These are phyloP conservation scores for Claviceps paspali DNA, from an alignment of 2,329 filamentous ascomycete genomes.

Conservation along the genomic window DNA sequence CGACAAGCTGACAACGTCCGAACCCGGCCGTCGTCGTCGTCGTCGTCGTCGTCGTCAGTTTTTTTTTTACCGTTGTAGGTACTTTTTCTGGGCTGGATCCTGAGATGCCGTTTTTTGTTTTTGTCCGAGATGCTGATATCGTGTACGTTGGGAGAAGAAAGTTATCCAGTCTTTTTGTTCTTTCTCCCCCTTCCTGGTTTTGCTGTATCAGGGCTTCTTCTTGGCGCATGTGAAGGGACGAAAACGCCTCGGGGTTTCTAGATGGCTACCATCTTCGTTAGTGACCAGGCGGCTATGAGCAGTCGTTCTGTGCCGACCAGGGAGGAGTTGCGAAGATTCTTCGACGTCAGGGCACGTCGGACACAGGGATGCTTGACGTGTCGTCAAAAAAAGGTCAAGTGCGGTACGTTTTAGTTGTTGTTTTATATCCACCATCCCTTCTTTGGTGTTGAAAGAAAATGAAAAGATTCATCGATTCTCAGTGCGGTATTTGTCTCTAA, in stretches of 20 bases:
- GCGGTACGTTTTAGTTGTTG: background rate
- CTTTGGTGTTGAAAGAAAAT: background rate
- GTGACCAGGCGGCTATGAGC: background rate
- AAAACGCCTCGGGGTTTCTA: background rate
- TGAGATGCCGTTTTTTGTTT: no score
- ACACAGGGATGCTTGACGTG: conserved; percentile 4
- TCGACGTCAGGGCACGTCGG: conserved; percentile 3
- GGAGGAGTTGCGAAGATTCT: conserved; percentile 4
- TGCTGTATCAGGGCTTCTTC: no score
- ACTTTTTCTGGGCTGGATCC: no score
- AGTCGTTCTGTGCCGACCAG: conserved; percentile 3
- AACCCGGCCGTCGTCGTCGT: no score
- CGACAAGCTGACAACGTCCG: no score
- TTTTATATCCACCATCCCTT: background rate
- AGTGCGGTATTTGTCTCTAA: background rate
- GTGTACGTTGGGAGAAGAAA: no score
- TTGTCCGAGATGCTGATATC: no score
- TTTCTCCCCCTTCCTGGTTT: no score
- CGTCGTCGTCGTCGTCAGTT: no score
- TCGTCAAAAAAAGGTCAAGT: conserved; percentile 5
- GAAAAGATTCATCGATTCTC: no score
- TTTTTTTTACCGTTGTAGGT: no score
- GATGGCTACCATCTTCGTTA: background rate
- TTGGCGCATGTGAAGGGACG: background rate
- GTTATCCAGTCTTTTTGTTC: no score